A percentile compares a stretch with the other conserved stretches of the same genome.
These are phyloP conservation scores for Fraxinus americana DNA, from an alignment of 257 asterid genomes.

Conservation along the genomic window DNA sequence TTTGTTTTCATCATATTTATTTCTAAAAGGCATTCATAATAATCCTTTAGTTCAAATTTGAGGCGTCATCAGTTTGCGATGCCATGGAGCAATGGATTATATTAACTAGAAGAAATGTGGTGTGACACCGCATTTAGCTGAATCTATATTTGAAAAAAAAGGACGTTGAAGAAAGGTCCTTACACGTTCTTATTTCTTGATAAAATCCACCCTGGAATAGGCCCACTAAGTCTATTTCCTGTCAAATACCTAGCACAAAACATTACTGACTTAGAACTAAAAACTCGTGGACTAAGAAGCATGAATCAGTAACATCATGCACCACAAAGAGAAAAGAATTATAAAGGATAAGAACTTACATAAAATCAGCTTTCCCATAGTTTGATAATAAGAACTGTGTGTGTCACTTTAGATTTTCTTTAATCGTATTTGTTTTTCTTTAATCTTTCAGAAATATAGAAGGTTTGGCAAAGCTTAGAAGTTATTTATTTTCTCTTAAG, in stretches of 20 bases:
- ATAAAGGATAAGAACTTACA: conserved; percentile 56
- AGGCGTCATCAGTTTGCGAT: not conserved
- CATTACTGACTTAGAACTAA: conserved; percentile 7
- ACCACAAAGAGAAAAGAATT: conserved; percentile 14
- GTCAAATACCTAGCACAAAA: conserved; percentile 62
- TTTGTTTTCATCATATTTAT: too few relatives aligned
- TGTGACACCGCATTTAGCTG: not conserved
- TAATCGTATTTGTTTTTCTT: not conserved
- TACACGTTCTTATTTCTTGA: conserved; percentile 77
- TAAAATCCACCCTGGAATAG: conserved; percentile 62
- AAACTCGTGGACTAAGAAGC: conserved; percentile 10
- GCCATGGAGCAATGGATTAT: not conserved
- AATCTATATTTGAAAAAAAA: not conserved
- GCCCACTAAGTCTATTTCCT: conserved; percentile 72
- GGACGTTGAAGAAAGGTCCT: conserved; percentile 24
- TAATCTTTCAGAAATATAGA: too few relatives aligned
- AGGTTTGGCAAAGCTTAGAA: not conserved
- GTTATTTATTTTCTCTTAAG: conserved; percentile 1
- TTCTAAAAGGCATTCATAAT: too few relatives aligned
- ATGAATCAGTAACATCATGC: not conserved
- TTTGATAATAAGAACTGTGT: not conserved
- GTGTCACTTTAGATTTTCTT: conserved; percentile 8
- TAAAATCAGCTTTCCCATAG: conserved; percentile 47
- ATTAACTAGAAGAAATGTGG: not conserved
- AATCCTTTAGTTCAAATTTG: not conserved